Evolutionary conservation across 441 rosid genomes (phyloP), one percentile per base, ranked within the genome.

Genomic region (Biscutella laevigata): DNA sequence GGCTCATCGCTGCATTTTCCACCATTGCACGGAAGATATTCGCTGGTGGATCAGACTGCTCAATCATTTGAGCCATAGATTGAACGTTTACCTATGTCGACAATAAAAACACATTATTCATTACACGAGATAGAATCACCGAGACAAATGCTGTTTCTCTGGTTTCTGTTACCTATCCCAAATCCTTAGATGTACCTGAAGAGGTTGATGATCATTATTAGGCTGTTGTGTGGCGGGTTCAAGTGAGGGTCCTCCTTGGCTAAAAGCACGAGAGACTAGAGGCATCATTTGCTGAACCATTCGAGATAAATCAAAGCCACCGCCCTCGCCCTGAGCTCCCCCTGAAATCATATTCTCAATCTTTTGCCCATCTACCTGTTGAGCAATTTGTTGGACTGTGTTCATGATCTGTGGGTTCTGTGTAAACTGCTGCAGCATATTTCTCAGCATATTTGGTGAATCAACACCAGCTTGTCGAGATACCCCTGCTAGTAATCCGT

Each of bases 251-350:
- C 57, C 53, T 34, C 84, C 95, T 41, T 63, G 72, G 32, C 74
- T 70, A 30, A 94, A 77, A 53, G 90, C 95, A 71, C 77, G 95
- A 25, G 97, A 83, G 53, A 89, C 96, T 35, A 84, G 72, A 34
- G 96, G 99, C 97, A 94, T 86, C 96, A 89, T 88, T 68, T 83
- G 95, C 57, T 81, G 96, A 29, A 94, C 71, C 88, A 94, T 81
- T 58, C 78, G 75, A 12, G 96, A 86, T 66, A 86, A 66, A 75
- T 86, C 94, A 54, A 83, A 25, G 35, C 96, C 79, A 3, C 91
- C 81, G 4, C 79, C 84, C 53, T 70, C 81, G 40, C 79, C 85
- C 45, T 79, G 69, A 21, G 79, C 82, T 50, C 70, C 57, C 7
- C 94, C 85, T 1, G 81, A 76, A 51, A 88, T 84, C 80, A 88